These are phyloP conservation scores for Sphagnum magellanicum DNA, from an alignment of 228 moss, liverwort and hornwort genomes.

Conservation along the genomic window DNA sequence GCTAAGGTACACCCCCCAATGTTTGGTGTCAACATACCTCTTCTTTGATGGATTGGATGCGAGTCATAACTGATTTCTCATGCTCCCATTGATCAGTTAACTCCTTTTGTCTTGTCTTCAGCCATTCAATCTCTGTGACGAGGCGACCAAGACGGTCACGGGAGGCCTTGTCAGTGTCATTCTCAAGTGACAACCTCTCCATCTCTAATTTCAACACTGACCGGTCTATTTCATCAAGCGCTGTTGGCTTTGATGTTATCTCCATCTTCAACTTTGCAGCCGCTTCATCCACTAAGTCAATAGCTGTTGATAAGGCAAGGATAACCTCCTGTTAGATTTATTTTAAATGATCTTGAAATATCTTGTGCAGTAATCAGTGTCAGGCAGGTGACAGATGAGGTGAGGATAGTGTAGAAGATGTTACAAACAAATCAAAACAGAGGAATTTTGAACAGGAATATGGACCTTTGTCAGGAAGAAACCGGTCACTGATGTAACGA, in stretches of 20 bases:
- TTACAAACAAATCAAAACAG: not conserved
- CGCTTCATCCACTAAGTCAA: slow-evolving; percentile 90
- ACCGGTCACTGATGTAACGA: slow-evolving; percentile 91
- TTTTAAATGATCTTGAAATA: not conserved
- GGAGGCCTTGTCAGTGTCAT: slow-evolving; percentile 89
- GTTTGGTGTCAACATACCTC: slow-evolving; percentile 36
- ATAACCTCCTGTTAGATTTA: no score
- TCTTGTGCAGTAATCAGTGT: not conserved
- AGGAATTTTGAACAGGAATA: not conserved
- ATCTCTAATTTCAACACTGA: slow-evolving; percentile 84
- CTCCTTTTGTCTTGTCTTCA: slow-evolving; percentile 78
- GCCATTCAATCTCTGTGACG: slow-evolving; percentile 51
- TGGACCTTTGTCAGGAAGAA: slow-evolving; percentile 90
- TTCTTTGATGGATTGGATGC: slow-evolving; percentile 95
- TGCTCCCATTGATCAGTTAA: slow-evolving; percentile 97
- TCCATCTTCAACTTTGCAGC: slow-evolving; percentile 99
- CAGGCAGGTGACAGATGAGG: not conserved
- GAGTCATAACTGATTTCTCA: slow-evolving; percentile 96
- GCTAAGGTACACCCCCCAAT: no score
- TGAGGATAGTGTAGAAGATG: not conserved
- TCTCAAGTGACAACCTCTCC: slow-evolving; percentile 81
- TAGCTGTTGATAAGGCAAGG: slow-evolving; percentile 39
- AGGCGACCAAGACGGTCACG: slow-evolving; percentile 76
- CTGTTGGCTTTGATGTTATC: slow-evolving; percentile 93
- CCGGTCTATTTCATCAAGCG: slow-evolving; percentile 88